These are phyloP conservation scores for Ascoidea rubescens DNA, from an alignment of 805 yeast genomes.

Conservation along the genomic window DNA sequence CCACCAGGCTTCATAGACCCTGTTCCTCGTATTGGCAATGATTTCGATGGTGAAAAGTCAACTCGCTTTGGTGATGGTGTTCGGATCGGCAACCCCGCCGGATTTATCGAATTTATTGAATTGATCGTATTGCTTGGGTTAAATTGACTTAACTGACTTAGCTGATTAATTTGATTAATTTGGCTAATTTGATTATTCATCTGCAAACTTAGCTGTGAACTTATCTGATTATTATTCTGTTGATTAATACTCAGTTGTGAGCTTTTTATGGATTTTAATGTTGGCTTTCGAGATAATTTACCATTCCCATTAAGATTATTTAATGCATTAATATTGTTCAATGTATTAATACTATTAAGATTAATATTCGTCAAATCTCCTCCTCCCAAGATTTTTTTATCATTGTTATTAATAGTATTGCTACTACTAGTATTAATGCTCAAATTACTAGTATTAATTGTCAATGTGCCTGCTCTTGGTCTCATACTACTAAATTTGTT, in stretches of 20 bases:
- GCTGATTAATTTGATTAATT: too few species aligned
- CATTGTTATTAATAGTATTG: neutral
- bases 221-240: too few species aligned
- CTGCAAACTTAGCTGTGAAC: too few species aligned
- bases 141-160: too few species aligned
- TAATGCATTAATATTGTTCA: neutral
- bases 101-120: too few species aligned
- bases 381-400: neutral
- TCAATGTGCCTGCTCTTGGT: neutral
- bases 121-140: too few species aligned
- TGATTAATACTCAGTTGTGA: neutral
- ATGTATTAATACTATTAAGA: too few species aligned
- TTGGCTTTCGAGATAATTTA: neutral
- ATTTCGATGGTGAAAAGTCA: neutral
- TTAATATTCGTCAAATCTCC: neutral
- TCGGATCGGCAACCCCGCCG: conserved; percentile 1
- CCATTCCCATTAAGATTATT: neutral
- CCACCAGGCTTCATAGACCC: neutral
- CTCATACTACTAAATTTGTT: neutral
- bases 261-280: neutral
- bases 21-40: neutral
- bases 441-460: neutral
- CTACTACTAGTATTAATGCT: neutral
- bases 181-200: too few species aligned
- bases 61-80: neutral